Percentiles rank a stretch among this genome's conserved stretches.
These are phyloP conservation scores for Penicillium nucicola DNA, from an alignment of 495 filamentous ascomycete genomes.

Conservation along the genomic window DNA sequence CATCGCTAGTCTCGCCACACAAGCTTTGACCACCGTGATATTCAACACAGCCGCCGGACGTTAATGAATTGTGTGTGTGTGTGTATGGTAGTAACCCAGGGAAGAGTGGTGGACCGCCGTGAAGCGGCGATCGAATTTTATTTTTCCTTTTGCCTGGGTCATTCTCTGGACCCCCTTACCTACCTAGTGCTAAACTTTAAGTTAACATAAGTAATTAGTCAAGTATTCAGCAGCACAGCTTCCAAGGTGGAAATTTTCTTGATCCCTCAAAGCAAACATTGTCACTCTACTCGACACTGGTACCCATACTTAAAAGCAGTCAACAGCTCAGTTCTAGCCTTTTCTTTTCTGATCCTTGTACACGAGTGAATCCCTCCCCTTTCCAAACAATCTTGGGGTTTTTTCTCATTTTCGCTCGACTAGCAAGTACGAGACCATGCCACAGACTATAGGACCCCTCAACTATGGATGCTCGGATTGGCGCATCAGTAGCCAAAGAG, in stretches of 20 bases:
- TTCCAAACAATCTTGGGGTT: conserved; percentile 10
- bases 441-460: conserved; percentile 26
- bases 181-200: background rate
- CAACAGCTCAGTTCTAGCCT: conserved; percentile 13
- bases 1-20: no score
- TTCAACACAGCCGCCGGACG: background rate
- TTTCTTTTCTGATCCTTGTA: conserved; percentile 9
- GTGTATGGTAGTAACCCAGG: no score
- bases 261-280: conserved; percentile 8
- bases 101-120: no score
- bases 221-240: conserved; percentile 4
- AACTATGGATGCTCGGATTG: conserved; percentile 35
- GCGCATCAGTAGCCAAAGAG: conserved; percentile 35
- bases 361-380: conserved; percentile 8
- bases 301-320: conserved; percentile 8
- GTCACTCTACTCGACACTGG: conserved; percentile 9
- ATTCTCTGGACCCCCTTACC: background rate
- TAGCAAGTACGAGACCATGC: conserved; percentile 22
- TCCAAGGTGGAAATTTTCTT: conserved; percentile 9
- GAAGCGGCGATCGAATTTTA: no score
- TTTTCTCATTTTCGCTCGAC: conserved; percentile 15
- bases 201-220: background rate
- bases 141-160: background rate
- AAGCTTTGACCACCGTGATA: no score
- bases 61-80: no score